phyloP scores from a whole-genome alignment of 495 filamentous ascomycete genomes.

The Tuber borchii region DNA sequence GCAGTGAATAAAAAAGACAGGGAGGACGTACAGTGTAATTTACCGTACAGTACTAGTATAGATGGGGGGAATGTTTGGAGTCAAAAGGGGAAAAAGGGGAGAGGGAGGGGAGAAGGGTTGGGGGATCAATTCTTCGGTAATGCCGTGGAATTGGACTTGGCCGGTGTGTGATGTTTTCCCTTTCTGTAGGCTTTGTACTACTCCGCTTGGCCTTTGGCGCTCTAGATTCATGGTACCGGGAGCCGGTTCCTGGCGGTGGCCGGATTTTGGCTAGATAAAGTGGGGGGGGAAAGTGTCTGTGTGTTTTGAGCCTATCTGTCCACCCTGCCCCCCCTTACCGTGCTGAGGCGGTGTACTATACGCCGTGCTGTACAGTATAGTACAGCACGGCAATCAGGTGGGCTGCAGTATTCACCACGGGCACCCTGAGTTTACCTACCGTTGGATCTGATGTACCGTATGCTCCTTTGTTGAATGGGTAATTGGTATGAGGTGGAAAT shows the following conservation, averaged over 20 bases:
- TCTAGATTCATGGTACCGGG: conserved; percentile 5
- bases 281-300: not conserved
- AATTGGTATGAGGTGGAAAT: too few relatives aligned
- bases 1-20: not conserved
- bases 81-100: not conserved
- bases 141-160: not conserved
- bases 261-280: not conserved
- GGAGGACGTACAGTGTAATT: not conserved
- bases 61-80: too few relatives aligned
- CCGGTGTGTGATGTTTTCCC: not conserved
- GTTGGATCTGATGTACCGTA: too few relatives aligned
- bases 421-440: too few relatives aligned
- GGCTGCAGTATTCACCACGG: too few relatives aligned
- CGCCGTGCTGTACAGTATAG: too few relatives aligned
- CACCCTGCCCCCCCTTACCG: not conserved
- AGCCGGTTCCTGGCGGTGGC: not conserved
- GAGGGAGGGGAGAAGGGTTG: not conserved
- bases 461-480: too few relatives aligned
- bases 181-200: not conserved
- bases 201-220: conserved; percentile 1
- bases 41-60: too few relatives aligned
- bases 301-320: not conserved
- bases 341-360: not conserved
- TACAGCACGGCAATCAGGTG: too few relatives aligned
- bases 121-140: not conserved